These are phyloP conservation scores for Coemansia sp. DNA, from an alignment of 192 early-diverging fungal species.

Conservation along the genomic window DNA sequence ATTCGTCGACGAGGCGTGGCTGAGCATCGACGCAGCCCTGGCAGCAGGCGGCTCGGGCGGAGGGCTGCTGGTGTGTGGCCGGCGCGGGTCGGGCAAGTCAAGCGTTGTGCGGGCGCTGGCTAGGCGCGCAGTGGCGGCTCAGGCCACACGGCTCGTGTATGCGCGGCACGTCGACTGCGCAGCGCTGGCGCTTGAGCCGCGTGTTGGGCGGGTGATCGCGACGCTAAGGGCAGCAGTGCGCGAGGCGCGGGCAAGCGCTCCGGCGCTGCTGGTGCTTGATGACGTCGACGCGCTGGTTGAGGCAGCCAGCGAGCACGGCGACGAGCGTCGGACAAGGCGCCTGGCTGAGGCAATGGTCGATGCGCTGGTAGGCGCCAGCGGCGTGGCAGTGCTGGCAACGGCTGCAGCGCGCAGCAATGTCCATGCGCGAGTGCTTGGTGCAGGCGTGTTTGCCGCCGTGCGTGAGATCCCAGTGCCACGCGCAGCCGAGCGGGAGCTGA, in stretches of 20 bases:
- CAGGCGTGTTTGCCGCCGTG: conserved; percentile 24
- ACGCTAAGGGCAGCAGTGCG: conserved; percentile 18
- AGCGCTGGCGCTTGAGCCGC: conserved; percentile 27
- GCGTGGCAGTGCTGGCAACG: conserved; percentile 43
- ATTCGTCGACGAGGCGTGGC: conserved; percentile 40
- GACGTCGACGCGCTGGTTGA: conserved; percentile 51
- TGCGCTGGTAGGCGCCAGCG: conserved; percentile 5
- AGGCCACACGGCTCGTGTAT: conserved; percentile 30
- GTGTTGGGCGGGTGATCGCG: conserved; percentile 14
- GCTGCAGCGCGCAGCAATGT: conserved; percentile 33
- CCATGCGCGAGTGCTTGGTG: conserved; percentile 31
- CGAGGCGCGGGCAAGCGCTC: conserved; percentile 20
- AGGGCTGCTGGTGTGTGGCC: conserved; percentile 71
- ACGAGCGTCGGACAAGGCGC: conserved; percentile 19
- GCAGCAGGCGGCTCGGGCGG: conserved; percentile 28
- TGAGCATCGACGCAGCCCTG: conserved; percentile 32
- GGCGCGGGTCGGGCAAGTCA: conserved; percentile 79
- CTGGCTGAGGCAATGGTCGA: conserved; percentile 26
- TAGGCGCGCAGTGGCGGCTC: not conserved
- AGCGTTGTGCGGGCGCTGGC: conserved; percentile 62
- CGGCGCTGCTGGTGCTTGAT: conserved; percentile 52
- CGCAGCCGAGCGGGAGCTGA: conserved; percentile 57
- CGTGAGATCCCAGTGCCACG: conserved; percentile 38
- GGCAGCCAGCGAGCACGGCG: conserved; percentile 43
- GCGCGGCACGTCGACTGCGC: conserved; percentile 37